phyloP scores from a whole-genome alignment of 108 stramenopile genomes.

The Bacterosira constricta region DNA sequence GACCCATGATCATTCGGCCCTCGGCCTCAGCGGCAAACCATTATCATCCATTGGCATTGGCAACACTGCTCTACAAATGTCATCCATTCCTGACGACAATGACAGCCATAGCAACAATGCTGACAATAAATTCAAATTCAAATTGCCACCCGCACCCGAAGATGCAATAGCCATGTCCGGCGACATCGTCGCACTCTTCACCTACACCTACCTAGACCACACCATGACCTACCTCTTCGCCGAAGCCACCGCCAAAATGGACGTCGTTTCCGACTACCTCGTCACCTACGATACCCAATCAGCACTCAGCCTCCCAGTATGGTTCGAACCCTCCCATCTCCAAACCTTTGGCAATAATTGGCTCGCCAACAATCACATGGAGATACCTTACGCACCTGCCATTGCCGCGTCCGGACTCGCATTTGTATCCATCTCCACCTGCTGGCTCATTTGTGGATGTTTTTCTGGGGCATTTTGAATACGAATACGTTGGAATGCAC shows the following conservation, averaged over 20 bases:
- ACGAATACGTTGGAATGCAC: slow-evolving; percentile 70
- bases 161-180: slow-evolving; percentile 77
- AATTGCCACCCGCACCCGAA: slow-evolving; percentile 73
- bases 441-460: slow-evolving; percentile 72
- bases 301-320: slow-evolving; percentile 64
- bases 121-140: slow-evolving; percentile 3
- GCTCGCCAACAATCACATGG: slow-evolving; percentile 25
- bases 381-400: slow-evolving; percentile 62
- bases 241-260: slow-evolving; percentile 6
- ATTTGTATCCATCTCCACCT: slow-evolving; percentile 61
- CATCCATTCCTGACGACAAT: slow-evolving; percentile 42
- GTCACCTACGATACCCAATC: too few species aligned
- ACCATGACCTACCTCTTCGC: slow-evolving; percentile 54
- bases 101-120: slow-evolving; percentile 1
- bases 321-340: slow-evolving; percentile 54
- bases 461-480: slow-evolving; percentile 62
- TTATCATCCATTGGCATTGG: background rate
- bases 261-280: background rate
- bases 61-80: slow-evolving; percentile 13
- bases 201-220: slow-evolving; percentile 80
- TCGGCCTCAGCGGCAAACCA: background rate
- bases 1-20: background rate
- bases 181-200: slow-evolving; percentile 70
- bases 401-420: slow-evolving; percentile 58
- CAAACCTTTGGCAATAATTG: slow-evolving; percentile 30